Conservation (phyloP, 2,329 filamentous ascomycete genomes). For the Fusarium sp. region DNA sequence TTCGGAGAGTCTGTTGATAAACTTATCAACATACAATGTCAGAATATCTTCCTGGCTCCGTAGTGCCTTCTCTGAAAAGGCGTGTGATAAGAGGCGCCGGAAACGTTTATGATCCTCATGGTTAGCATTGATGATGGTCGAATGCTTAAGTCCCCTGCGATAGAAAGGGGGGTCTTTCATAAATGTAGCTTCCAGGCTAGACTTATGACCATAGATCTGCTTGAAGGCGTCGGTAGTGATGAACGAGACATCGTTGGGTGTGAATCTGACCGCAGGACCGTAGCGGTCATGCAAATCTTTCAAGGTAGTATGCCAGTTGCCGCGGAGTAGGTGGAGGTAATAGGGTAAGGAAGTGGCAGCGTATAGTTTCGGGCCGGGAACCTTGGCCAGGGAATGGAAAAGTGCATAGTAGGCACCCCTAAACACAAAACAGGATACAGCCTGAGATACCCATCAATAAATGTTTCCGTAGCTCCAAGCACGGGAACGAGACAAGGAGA, state of each 20-base stretch:
- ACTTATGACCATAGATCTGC: constrained; percentile 7
- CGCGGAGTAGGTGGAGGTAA: background rate
- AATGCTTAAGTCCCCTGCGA: background rate
- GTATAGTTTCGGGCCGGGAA: constrained; percentile 2
- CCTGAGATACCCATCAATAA: background rate
- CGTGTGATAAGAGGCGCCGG: background rate
- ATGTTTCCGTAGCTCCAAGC: background rate
- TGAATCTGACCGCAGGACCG: background rate
- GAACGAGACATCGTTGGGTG: background rate
- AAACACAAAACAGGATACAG: background rate
- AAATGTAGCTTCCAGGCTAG: background rate
- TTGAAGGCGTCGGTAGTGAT: background rate
- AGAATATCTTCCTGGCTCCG: background rate
- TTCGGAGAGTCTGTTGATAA: background rate
- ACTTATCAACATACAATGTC: background rate
- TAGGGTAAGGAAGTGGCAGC: background rate
- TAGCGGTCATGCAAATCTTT: constrained; percentile 3
- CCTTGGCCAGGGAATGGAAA: background rate
- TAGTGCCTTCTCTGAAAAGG: constrained; percentile 4
- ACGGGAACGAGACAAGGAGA: no score
- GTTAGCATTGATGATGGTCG: constrained; percentile 6
- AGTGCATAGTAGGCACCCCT: background rate
- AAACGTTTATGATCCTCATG: constrained; percentile 7
- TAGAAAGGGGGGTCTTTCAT: background rate
- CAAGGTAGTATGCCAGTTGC: background rate